These are phyloP conservation scores for Trypethelium eluteriae DNA, from an alignment of 495 filamentous ascomycete species.

Conservation along the genomic window DNA sequence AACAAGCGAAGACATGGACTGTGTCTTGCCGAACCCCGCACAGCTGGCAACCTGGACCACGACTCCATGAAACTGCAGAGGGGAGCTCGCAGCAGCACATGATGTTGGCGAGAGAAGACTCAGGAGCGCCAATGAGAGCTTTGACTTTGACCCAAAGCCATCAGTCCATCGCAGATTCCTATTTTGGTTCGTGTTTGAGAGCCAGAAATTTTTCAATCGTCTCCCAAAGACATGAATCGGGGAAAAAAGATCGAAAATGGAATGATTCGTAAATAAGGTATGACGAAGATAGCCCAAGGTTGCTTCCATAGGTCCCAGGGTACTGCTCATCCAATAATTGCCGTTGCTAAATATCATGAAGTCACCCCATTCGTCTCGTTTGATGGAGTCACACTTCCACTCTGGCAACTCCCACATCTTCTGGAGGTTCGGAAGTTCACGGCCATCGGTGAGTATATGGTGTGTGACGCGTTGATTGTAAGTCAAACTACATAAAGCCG, in stretches of 20 bases:
- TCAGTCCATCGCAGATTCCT: background rate
- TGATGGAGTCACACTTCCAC: too few species aligned
- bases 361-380: too few species aligned
- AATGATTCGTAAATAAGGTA: background rate
- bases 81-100: background rate
- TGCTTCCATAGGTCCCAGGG: background rate
- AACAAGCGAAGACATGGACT: background rate
- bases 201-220: background rate
- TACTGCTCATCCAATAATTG: background rate
- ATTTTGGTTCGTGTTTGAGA: background rate
- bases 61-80: background rate
- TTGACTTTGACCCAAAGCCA: background rate
- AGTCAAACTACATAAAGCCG: too few species aligned
- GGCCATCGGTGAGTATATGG: too few species aligned
- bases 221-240: background rate
- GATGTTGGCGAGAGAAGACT: background rate
- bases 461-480: too few species aligned
- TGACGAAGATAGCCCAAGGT: background rate
- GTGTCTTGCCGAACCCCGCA: background rate
- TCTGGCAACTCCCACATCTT: too few species aligned
- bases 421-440: too few species aligned
- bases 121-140: background rate
- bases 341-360: too few species aligned
- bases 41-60: background rate
- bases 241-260: background rate